phyloP scores from a whole-genome alignment of 2,329 filamentous ascomycete genomes.

The Penicillium hordei region DNA sequence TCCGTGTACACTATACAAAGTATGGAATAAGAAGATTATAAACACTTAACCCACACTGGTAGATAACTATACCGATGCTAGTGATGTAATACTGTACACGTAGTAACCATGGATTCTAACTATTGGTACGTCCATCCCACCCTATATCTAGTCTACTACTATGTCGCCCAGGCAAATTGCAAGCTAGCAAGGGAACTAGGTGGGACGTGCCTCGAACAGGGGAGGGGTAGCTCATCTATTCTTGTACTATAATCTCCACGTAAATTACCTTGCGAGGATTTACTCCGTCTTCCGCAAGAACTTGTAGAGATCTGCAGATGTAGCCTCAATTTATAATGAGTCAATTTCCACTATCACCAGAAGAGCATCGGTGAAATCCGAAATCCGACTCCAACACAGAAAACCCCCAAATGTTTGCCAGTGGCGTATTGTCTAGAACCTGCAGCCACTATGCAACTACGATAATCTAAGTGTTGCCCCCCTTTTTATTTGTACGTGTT shows the following conservation, averaged over 20 bases:
- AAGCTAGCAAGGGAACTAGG: not conserved
- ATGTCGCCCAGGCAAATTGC: conserved; percentile 3
- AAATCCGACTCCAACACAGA: not conserved
- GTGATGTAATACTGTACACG: not conserved
- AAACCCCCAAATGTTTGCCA: conserved; percentile 3
- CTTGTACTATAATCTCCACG: not conserved
- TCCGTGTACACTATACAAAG: not conserved
- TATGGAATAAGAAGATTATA: not conserved
- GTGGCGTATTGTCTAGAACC: conserved; percentile 9
- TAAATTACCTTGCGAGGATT: not conserved
- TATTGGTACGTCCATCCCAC: not conserved
- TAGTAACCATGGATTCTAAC: too few relatives aligned
- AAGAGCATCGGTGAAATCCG: not conserved
- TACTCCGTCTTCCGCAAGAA: not conserved
- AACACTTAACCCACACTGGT: not conserved
- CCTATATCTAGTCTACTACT: not conserved
- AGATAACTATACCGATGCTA: too few relatives aligned
- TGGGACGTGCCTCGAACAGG: not conserved
- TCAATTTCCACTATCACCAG: not conserved
- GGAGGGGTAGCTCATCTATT: not conserved
- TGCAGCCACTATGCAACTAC: conserved; percentile 12
- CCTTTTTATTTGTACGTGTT: not conserved
- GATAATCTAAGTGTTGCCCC: not conserved
- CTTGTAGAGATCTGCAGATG: not conserved
- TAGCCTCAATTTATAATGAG: not conserved